phyloP scores from a whole-genome alignment of 768 basidiomycete genomes.

The Pulveroboletus sp. region DNA sequence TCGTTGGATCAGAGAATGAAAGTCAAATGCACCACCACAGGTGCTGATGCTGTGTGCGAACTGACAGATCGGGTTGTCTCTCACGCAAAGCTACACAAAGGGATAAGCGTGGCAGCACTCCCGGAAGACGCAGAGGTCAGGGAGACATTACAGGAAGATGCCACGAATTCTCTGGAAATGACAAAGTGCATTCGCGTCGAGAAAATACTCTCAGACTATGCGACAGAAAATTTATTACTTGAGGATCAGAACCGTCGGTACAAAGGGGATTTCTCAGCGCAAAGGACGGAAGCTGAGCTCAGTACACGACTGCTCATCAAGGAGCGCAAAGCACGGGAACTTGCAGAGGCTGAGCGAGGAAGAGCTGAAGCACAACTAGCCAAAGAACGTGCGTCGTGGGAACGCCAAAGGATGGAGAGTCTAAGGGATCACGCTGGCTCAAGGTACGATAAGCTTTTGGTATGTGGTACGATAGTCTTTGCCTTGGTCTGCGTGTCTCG shows the following conservation, averaged over 20 bases:
- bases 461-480: constrained; percentile 13
- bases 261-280: constrained; percentile 9
- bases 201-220: constrained; percentile 35
- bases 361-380: constrained; percentile 17
- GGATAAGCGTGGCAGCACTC: constrained; percentile 39
- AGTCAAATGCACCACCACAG: constrained; percentile 40
- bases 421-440: neutral
- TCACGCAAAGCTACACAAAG: constrained; percentile 38
- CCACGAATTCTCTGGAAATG: constrained; percentile 35
- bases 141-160: constrained; percentile 36
- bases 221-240: constrained; percentile 30
- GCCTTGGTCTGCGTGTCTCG: constrained; percentile 13
- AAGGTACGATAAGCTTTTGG: constrained; percentile 10
- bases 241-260: constrained; percentile 20
- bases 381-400: constrained; percentile 7
- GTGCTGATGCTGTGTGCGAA: constrained; percentile 41
- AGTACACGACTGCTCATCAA: constrained; percentile 15
- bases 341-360: constrained; percentile 18
- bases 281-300: constrained; percentile 18
- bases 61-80: constrained; percentile 39
- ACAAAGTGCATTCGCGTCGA: constrained; percentile 39
- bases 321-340: constrained; percentile 24
- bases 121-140: constrained; percentile 37
- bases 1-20: constrained; percentile 38
- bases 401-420: constrained; percentile 6